Conservation (phyloP, 441 rosid genomes). For the Daphne laureola region DNA sequence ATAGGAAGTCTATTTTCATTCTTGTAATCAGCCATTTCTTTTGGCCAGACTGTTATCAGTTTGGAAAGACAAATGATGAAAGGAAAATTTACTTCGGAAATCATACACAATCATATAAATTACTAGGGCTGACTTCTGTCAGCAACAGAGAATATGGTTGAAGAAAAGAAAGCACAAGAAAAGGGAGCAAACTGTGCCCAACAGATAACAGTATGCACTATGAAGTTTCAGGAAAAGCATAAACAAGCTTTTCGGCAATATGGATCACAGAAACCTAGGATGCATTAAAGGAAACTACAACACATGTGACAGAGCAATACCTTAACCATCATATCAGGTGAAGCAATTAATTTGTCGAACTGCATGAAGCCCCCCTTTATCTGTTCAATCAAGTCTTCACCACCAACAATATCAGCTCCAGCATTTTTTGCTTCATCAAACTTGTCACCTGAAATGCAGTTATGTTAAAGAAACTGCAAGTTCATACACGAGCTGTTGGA, state of each 20-base stretch:
- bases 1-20: no score
- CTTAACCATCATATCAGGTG: constrained; percentile 99
- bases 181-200: background rate
- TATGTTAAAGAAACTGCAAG: constrained; percentile 4
- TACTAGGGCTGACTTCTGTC: no score
- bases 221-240: background rate
- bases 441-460: constrained; percentile 69
- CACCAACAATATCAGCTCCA: constrained; percentile 97
- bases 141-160: background rate
- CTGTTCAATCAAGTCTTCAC: constrained; percentile 86
- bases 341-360: constrained; percentile 96
- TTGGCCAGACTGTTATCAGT: no score
- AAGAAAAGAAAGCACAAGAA: constrained; percentile 1
- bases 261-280: no score
- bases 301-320: constrained; percentile 33
- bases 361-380: constrained; percentile 96
- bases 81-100: no score
- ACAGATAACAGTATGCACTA: constrained; percentile 2
- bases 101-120: no score
- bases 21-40: no score
- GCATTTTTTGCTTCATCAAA: constrained; percentile 97
- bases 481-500: background rate
- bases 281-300: background rate
- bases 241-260: background rate
- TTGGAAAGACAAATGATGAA: no score